Evolutionary conservation across 2,329 filamentous ascomycete species (phyloP).

Genomic region (Bipolaris cookei): DNA sequence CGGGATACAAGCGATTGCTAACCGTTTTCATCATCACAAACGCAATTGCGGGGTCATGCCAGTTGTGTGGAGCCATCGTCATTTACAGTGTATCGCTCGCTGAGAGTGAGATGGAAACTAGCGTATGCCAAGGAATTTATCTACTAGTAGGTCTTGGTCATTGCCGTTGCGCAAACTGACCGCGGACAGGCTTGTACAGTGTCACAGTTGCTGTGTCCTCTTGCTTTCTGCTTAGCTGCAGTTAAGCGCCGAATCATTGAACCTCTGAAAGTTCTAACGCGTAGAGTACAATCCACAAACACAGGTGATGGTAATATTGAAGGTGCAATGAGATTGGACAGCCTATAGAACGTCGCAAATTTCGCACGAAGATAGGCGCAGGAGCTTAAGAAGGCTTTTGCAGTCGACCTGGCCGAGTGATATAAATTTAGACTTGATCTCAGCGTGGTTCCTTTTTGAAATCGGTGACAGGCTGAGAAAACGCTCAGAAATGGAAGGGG

Average conservation of each 20-base stretch:
- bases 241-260: constrained; percentile 10
- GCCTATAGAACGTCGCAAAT: background rate
- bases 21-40: too few species aligned
- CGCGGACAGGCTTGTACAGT: constrained; percentile 9
- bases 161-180: constrained; percentile 1
- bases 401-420: constrained; percentile 1
- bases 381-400: constrained; percentile 3
- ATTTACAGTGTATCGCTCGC: too few species aligned
- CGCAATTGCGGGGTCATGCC: too few species aligned
- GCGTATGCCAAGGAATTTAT: constrained; percentile 1
- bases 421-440: constrained; percentile 3
- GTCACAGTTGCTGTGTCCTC: constrained; percentile 6
- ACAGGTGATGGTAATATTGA: background rate
- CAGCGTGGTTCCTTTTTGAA: background rate
- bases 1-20: too few species aligned
- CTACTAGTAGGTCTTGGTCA: constrained; percentile 6
- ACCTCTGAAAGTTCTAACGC: constrained; percentile 10
- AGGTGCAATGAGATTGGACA: too few species aligned
- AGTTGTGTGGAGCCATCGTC: too few species aligned
- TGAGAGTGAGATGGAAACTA: too few species aligned
- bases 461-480: background rate
- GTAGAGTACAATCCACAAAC: background rate
- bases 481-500: background rate
- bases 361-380: constrained; percentile 5
- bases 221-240: constrained; percentile 14